Evolutionary conservation across 2,329 filamentous ascomycete species (phyloP).

Genomic region (Sporothrix globosa): DNA sequence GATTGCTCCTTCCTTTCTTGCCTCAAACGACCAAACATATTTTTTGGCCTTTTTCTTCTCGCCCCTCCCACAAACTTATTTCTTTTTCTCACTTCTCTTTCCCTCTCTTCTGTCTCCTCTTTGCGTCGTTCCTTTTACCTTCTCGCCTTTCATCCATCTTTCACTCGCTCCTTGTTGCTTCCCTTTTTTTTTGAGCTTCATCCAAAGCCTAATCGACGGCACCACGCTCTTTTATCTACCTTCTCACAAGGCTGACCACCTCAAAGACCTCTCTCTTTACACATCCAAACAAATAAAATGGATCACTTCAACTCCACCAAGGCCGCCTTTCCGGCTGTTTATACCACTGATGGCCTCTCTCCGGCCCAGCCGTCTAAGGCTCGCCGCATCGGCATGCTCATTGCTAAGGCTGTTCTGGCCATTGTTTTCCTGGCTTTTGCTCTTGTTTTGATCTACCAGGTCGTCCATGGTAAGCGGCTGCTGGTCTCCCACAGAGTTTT

Average conservation of each 20-base stretch:
- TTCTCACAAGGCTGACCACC: not conserved
- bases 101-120: not conserved
- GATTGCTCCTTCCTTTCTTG: conserved; percentile 32
- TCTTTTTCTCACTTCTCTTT: not conserved
- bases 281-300: conserved; percentile 28
- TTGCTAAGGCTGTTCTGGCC: conserved; percentile 22
- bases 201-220: conserved; percentile 2
- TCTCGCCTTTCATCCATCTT: not conserved
- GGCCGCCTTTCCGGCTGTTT: conserved; percentile 17
- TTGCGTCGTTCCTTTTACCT: not conserved
- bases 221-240: conserved; percentile 23
- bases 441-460: conserved; percentile 30
- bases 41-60: conserved; percentile 16
- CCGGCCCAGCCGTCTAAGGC: not conserved
- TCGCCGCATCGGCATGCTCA: not conserved
- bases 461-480: conserved; percentile 26
- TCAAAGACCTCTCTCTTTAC: not conserved
- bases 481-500: not conserved
- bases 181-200: conserved; percentile 9
- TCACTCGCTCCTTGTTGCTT: not conserved
- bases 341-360: not conserved
- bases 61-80: conserved; percentile 14
- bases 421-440: conserved; percentile 20
- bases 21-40: conserved; percentile 13
- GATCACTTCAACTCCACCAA: conserved; percentile 24